Evolutionary conservation across 768 basidiomycete genomes (phyloP).

Genomic region (Phylloporus sp.): DNA sequence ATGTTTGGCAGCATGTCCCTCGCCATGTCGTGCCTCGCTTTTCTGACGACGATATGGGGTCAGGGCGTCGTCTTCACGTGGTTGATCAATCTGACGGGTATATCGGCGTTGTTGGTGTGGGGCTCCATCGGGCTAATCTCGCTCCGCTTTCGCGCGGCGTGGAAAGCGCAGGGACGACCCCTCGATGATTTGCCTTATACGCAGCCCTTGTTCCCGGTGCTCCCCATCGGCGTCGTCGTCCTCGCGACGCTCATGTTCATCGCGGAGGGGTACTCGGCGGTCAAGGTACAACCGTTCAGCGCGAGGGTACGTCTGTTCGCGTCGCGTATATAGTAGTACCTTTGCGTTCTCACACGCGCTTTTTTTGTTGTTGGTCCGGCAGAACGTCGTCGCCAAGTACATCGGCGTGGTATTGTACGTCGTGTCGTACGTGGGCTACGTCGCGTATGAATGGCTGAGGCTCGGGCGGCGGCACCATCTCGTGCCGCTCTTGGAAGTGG

Average conservation of each 20-base stretch:
- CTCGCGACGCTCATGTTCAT: constrained; percentile 49
- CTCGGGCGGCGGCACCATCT: constrained; percentile 32
- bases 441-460: constrained; percentile 35
- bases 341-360: not conserved
- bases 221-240: constrained; percentile 47
- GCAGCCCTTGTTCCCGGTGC: constrained; percentile 50
- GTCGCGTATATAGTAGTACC: not conserved
- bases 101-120: constrained; percentile 67
- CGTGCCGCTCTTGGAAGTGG: constrained; percentile 40
- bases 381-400: constrained; percentile 56
- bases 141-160: constrained; percentile 60
- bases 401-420: constrained; percentile 47
- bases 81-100: constrained; percentile 61
- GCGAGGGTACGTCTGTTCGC: constrained; percentile 32
- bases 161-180: constrained; percentile 45
- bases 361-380: no score
- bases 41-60: constrained; percentile 56
- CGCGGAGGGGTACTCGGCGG: constrained; percentile 50
- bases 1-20: constrained; percentile 47
- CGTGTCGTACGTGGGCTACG: constrained; percentile 42
- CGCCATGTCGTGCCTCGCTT: constrained; percentile 45
- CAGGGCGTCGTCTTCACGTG: constrained; percentile 50
- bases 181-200: constrained; percentile 53
- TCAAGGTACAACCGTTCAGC: constrained; percentile 40
- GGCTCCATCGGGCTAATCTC: constrained; percentile 51